These are phyloP conservation scores for Pseudogymnoascus sp. DNA, from an alignment of 2,329 filamentous ascomycete species.

Conservation along the genomic window DNA sequence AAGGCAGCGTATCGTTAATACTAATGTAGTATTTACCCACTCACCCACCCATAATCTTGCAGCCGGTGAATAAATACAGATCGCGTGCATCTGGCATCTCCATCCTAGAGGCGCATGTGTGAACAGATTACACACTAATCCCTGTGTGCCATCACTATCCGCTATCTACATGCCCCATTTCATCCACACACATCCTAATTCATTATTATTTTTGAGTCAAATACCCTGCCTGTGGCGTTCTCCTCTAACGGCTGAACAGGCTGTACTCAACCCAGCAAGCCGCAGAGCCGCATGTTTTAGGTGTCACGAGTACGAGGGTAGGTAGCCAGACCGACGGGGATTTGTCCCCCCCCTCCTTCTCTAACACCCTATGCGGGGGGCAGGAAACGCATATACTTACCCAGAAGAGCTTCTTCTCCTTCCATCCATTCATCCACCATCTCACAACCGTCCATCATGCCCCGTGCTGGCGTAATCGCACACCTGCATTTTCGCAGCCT, in stretches of 20 bases:
- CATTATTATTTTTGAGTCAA: background rate
- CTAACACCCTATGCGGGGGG: too few species aligned
- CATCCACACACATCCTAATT: background rate
- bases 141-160: too few species aligned
- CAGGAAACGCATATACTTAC: too few species aligned
- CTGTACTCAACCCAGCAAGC: background rate
- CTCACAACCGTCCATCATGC: background rate
- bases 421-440: too few species aligned
- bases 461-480: background rate
- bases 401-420: too few species aligned
- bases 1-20: background rate
- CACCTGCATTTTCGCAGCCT: background rate
- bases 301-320: background rate
- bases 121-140: too few species aligned
- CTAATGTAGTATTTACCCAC: conserved; percentile 1
- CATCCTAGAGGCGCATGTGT: too few species aligned
- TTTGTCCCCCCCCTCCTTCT: too few species aligned
- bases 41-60: background rate
- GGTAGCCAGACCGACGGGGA: too few species aligned
- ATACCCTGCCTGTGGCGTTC: background rate
- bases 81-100: background rate
- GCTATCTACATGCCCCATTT: background rate
- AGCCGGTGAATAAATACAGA: background rate
- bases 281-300: background rate
- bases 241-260: background rate